Conservation (phyloP, 2,329 filamentous ascomycete genomes). For the Alternaria longipes region DNA sequence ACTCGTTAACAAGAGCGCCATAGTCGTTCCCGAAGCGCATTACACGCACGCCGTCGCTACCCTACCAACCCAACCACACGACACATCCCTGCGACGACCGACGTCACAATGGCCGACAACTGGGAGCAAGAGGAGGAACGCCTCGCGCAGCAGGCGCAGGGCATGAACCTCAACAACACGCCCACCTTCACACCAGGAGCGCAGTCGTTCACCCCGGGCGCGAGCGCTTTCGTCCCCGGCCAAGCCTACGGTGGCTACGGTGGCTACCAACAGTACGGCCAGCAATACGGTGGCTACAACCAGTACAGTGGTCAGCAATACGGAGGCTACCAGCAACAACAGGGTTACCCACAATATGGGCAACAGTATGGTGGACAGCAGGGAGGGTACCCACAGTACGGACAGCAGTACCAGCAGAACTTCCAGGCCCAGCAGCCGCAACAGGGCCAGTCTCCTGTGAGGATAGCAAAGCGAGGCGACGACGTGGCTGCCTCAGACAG, state of each 20-base stretch:
- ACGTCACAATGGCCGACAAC: conserved; percentile 77
- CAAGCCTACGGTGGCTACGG: conserved; percentile 62
- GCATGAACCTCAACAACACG: conserved; percentile 44
- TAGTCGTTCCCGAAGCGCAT: neutral
- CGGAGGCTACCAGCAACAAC: conserved; percentile 60
- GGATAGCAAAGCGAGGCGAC: conserved; percentile 70
- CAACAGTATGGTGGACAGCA: conserved; percentile 59
- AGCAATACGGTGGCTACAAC: conserved; percentile 63
- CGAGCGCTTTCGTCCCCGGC: conserved; percentile 17
- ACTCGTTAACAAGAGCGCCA: neutral
- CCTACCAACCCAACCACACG: conserved; percentile 13
- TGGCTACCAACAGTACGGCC: conserved; percentile 65
- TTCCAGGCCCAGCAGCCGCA: conserved; percentile 52
- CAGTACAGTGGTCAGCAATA: conserved; percentile 59
- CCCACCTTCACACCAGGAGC: conserved; percentile 27
- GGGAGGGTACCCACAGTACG: conserved; percentile 29
- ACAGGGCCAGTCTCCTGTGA: conserved; percentile 62
- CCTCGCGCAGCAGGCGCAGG: conserved; percentile 72
- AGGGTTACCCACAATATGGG: conserved; percentile 17
- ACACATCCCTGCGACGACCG: conserved; percentile 10
- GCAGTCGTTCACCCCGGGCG: conserved; percentile 17
- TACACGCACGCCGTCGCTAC: conserved; percentile 1
- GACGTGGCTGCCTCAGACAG: conserved; percentile 60
- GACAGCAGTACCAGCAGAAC: conserved; percentile 33
- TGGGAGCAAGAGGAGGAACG: conserved; percentile 93